Evolutionary conservation across 331 rosid species (phyloP).

Genomic region (Cydonia oblonga): DNA sequence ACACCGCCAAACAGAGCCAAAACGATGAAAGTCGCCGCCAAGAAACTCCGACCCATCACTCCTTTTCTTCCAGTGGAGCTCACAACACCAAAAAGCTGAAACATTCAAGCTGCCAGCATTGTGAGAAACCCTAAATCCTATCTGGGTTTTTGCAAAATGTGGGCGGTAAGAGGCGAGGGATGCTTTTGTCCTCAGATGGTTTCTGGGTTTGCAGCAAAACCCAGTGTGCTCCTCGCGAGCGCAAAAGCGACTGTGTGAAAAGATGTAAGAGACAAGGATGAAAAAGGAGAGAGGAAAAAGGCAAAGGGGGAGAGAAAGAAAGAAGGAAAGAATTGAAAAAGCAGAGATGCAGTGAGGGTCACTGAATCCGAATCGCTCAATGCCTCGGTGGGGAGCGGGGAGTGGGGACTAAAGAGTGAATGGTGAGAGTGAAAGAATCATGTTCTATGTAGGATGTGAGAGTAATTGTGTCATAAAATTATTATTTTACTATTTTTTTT

Average conservation of each 20-base stretch:
- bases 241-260: constrained; percentile 5
- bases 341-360: no score
- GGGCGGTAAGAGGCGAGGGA: not conserved
- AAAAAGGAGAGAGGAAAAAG: not conserved
- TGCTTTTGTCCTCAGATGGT: not conserved
- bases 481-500: not conserved
- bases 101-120: constrained; percentile 27
- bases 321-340: not conserved
- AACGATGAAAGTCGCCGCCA: constrained; percentile 32
- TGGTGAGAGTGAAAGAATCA: constrained; percentile 13
- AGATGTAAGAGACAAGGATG: constrained; percentile 13
- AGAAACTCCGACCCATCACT: constrained; percentile 39
- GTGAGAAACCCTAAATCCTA: constrained; percentile 37
- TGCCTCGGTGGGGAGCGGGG: constrained; percentile 24
- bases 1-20: constrained; percentile 28
- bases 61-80: constrained; percentile 11
- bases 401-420: not conserved
- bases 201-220: constrained; percentile 10
- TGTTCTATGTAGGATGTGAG: not conserved
- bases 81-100: not conserved
- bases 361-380: no score
- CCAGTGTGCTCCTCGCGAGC: constrained; percentile 10
- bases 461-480: not conserved
- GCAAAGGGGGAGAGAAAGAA: not conserved
- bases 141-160: not conserved